A percentile compares a stretch with the other conserved stretches of the same genome.
phyloP scores from a whole-genome alignment of 2,329 filamentous ascomycete species.

The Arthrinium puccinioides region DNA sequence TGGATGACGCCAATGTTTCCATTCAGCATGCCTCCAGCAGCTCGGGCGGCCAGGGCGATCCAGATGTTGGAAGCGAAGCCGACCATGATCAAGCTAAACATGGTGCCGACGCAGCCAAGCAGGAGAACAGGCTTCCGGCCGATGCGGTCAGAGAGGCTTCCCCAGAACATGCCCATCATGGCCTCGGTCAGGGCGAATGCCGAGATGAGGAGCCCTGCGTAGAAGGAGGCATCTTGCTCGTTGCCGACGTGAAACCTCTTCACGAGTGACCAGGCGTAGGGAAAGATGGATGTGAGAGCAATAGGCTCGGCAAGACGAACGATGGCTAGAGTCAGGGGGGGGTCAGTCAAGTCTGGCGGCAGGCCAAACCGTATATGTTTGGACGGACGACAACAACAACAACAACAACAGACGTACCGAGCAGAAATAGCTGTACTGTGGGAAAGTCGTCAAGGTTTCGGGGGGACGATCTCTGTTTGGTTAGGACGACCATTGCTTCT shows the following conservation, averaged over 20 bases:
- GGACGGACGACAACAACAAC: too few species aligned
- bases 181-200: conserved; percentile 79
- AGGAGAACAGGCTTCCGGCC: conserved; percentile 82
- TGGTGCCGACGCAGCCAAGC: conserved; percentile 73
- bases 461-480: conserved; percentile 40
- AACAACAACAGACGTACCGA: conserved; percentile 63
- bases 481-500: conserved; percentile 46
- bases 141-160: conserved; percentile 70
- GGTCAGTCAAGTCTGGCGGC: too few species aligned
- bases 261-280: conserved; percentile 81
- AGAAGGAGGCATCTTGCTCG: conserved; percentile 73
- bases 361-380: too few species aligned
- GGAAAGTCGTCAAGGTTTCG: conserved; percentile 71
- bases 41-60: conserved; percentile 69
- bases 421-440: conserved; percentile 71
- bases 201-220: conserved; percentile 81
- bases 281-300: conserved; percentile 86
- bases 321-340: too few species aligned
- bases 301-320: conserved; percentile 90
- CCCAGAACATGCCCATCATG: conserved; percentile 83
- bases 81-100: conserved; percentile 75
- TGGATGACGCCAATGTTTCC: conserved; percentile 89
- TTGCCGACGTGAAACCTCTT: conserved; percentile 67
- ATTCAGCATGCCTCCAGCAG: conserved; percentile 75
- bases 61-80: conserved; percentile 79